These are phyloP conservation scores for Lanmaoa pseudosensibilis DNA, from an alignment of 768 basidiomycete species.

Conservation along the genomic window DNA sequence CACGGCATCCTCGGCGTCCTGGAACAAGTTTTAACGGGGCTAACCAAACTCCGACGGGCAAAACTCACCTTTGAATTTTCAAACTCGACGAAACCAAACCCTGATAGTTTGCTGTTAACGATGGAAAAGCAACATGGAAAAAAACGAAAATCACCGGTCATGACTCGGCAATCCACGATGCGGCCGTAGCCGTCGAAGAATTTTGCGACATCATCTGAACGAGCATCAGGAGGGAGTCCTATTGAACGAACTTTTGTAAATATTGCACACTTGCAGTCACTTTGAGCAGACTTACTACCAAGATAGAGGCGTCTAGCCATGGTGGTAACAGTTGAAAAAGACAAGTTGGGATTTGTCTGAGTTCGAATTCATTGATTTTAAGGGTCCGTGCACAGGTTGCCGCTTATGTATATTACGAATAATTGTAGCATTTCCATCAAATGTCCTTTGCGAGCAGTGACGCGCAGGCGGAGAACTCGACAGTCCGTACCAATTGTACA, in stretches of 20 bases:
- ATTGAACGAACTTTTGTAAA: slow-evolving; percentile 1
- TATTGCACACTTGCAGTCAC: slow-evolving; percentile 3
- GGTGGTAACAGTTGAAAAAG: slow-evolving; percentile 36
- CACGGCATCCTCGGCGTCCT: slow-evolving; percentile 96
- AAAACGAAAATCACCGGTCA: slow-evolving; percentile 70
- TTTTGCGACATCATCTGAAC: slow-evolving; percentile 81
- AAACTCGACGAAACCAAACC: slow-evolving; percentile 97
- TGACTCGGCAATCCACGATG: slow-evolving; percentile 88
- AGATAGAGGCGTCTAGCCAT: slow-evolving; percentile 88
- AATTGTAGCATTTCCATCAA: background rate
- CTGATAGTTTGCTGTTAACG: slow-evolving; percentile 40
- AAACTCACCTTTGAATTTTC: slow-evolving; percentile 68
- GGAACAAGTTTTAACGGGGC: slow-evolving; percentile 11
- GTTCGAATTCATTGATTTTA: slow-evolving; percentile 33
- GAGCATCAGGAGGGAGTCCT: slow-evolving; percentile 84
- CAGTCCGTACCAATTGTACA: slow-evolving; percentile 13
- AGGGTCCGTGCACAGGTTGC: slow-evolving; percentile 31
- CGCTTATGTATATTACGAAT: background rate
- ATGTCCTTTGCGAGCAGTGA: background rate
- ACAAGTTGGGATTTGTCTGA: slow-evolving; percentile 28
- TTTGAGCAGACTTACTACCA: slow-evolving; percentile 56
- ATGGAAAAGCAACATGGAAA: background rate
- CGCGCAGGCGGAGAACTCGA: background rate
- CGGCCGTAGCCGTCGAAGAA: slow-evolving; percentile 90
- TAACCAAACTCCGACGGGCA: slow-evolving; percentile 1